Conservation (phyloP, 2,329 filamentous ascomycete species). For the Colletotrichum liaoningense region DNA sequence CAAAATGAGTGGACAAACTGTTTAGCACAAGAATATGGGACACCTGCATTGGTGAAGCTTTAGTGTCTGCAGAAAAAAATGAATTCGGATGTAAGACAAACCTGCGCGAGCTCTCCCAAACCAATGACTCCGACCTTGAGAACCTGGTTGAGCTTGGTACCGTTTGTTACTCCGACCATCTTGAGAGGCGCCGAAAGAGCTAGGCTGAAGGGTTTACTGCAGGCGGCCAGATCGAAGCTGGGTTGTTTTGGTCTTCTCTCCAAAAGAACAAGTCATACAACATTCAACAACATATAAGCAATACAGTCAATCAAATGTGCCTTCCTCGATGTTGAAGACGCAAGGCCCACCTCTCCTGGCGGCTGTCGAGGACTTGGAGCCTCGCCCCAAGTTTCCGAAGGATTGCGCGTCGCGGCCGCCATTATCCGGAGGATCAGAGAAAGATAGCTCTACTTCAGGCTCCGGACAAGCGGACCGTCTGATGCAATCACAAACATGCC, state of each 20-base stretch:
- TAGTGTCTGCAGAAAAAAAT: not conserved
- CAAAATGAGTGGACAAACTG: constrained; percentile 55
- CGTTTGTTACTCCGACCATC: not conserved
- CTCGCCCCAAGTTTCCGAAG: not conserved
- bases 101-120: not conserved
- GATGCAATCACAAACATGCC: not conserved
- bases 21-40: constrained; percentile 63
- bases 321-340: not conserved
- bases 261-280: not conserved
- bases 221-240: not conserved
- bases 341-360: not conserved
- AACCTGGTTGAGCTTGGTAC: not conserved
- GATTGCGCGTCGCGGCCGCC: not conserved
- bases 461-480: not conserved
- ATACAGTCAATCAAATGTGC: not conserved
- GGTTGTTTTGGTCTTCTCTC: too few species aligned
- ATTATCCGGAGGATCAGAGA: not conserved
- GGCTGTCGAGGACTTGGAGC: not conserved
- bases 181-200: not conserved
- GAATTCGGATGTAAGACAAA: not conserved
- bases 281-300: not conserved
- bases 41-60: constrained; percentile 49
- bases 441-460: not conserved
- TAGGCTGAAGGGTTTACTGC: not conserved
- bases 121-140: not conserved